Base-by-base conservation (phyloP, 805 yeast genomes). In the Candida xiaguanensis region DNA sequence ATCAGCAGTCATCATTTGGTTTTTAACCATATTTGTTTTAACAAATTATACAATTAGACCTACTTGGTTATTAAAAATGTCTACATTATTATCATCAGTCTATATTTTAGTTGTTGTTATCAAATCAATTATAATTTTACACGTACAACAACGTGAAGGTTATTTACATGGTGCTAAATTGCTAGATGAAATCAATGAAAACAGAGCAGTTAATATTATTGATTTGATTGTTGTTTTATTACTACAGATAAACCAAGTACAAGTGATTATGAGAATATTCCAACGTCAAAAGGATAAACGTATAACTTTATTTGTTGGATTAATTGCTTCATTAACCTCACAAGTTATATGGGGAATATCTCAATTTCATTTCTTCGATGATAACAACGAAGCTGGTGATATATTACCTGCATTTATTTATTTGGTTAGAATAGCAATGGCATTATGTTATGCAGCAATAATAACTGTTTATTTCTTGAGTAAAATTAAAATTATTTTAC, bases 361-460 rank as follows among this genome's bases (percentile, higher is more conserved):
- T 12, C 76, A 75, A 4, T 79, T 81, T 49, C 58, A 61, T 46
- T 42, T 39, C 0, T 65, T 66, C 43, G 34, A 56, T 1, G 53
- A 49, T 3, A 70, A 63, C 27, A 69, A 64, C 42, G 76, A 70
- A 45, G 63, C 71, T 1, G 65, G 78, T 30, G 79, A 80, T 14
- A 75, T 82, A 17, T 51, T 85, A 11, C 85, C 90, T 0, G 85
- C 90, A 0, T 83, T 86, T 56, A 80, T 80, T 22, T 86, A 85
- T 52, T 63, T 86, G 34, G 71, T 85, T 31, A 70, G 91, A 42
- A 85, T 86, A 30, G 82, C 90, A 4, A 67, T 84, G 50, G 73
- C 85, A 2, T 72, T 83, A 25, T 68, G 84, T 50, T 86, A 80
- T 59, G 80, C 86, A 2, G 79, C 80, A 8, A 66, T 85, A 30